Percentiles rank a stretch among this genome's conserved stretches.
phyloP scores from a whole-genome alignment of 2,329 filamentous ascomycete species.

The Catunica adiposa region DNA sequence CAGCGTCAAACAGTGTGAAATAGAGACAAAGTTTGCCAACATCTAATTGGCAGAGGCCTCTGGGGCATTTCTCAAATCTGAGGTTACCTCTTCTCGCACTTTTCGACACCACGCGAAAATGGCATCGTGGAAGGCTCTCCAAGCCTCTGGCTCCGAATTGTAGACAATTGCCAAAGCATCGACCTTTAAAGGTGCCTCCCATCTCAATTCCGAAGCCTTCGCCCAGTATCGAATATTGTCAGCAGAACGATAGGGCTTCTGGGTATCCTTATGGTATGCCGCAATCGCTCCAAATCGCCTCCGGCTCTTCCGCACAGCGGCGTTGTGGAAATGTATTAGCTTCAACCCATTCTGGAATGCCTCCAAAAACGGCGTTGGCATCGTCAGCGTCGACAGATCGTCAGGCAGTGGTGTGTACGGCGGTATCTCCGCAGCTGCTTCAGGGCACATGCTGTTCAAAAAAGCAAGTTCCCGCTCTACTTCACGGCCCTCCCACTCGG shows the following conservation, averaged over 20 bases:
- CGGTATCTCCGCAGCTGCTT: conserved; percentile 31
- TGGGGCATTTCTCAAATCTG: conserved; percentile 33
- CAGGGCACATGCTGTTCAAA: conserved; percentile 51
- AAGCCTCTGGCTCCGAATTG: conserved; percentile 49
- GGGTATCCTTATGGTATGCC: conserved; percentile 76
- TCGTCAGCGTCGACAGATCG: conserved; percentile 17
- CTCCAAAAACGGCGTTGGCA: conserved; percentile 57
- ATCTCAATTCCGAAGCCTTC: conserved; percentile 87
- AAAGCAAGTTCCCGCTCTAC: conserved; percentile 69
- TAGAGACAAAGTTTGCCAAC: too few species aligned
- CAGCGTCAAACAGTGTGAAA: too few species aligned
- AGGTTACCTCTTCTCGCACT: conserved; percentile 67
- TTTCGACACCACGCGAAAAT: conserved; percentile 68
- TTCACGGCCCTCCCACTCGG: conserved; percentile 58
- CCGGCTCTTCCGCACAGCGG: conserved; percentile 66
- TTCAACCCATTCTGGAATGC: conserved; percentile 62
- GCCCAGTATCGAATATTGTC: conserved; percentile 93
- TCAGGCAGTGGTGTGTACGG: conserved; percentile 36
- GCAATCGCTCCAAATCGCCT: conserved; percentile 81
- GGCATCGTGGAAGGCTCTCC: conserved; percentile 69
- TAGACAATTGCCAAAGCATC: conserved; percentile 80
- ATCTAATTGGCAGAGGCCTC: not conserved
- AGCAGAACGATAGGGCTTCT: conserved; percentile 81
- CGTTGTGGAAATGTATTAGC: conserved; percentile 79
- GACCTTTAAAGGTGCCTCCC: conserved; percentile 69